phyloP scores from a whole-genome alignment of 768 basidiomycete genomes.

The Rhizopogon salebrosus region DNA sequence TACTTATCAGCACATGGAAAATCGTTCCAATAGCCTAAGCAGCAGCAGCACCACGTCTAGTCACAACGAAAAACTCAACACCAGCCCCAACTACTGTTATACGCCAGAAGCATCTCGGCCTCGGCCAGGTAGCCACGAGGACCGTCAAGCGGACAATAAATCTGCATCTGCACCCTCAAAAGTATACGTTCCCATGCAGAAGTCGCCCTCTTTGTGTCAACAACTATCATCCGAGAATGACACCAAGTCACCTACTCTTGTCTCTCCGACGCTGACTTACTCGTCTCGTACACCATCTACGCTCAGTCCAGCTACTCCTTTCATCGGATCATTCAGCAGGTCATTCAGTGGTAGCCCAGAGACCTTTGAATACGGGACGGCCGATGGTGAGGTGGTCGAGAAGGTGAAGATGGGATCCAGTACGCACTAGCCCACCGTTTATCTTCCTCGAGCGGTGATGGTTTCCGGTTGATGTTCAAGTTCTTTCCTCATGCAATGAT shows the following conservation, averaged over 20 bases:
- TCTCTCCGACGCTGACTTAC: constrained; percentile 67
- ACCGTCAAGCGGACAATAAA: constrained; percentile 2
- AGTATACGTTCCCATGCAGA: constrained; percentile 10
- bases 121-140: neutral
- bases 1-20: constrained; percentile 14
- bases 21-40: constrained; percentile 18
- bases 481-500: neutral
- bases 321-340: constrained; percentile 52
- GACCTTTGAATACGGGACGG: constrained; percentile 22
- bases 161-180: constrained; percentile 8
- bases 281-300: constrained; percentile 61
- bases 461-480: neutral
- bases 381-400: constrained; percentile 19
- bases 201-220: constrained; percentile 9
- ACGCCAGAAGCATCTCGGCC: constrained; percentile 13
- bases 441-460: neutral
- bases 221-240: constrained; percentile 19
- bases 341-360: constrained; percentile 18
- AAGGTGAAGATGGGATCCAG: constrained; percentile 16
- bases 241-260: constrained; percentile 45
- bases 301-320: constrained; percentile 67
- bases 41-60: constrained; percentile 16
- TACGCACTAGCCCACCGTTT: neutral
- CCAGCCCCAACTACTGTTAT: constrained; percentile 18
- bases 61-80: constrained; percentile 6